Evolutionary conservation across 768 basidiomycete species (phyloP).

Genomic region (Suillus fuscotomentosus): DNA sequence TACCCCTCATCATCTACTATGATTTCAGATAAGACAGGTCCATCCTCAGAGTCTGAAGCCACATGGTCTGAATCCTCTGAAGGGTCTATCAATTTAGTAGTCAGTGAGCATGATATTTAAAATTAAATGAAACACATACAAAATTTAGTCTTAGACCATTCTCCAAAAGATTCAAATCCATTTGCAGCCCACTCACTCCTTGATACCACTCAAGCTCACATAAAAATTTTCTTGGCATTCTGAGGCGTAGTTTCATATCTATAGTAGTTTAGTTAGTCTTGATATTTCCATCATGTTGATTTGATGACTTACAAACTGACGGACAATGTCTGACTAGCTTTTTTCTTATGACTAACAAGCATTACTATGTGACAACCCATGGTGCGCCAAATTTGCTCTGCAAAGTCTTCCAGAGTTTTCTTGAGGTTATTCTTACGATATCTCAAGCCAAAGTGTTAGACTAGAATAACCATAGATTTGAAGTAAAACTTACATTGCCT

Average conservation of each 20-base stretch:
- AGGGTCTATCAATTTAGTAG: neutral
- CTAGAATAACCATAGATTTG: too few relatives aligned
- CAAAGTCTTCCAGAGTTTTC: neutral
- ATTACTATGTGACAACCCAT: neutral
- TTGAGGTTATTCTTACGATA: neutral
- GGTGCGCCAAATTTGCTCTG: neutral
- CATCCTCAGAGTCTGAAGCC: neutral
- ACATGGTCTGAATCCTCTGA: slow-evolving; percentile 1
- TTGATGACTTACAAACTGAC: neutral
- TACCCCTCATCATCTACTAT: neutral
- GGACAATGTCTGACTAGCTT: neutral
- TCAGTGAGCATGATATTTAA: too few relatives aligned
- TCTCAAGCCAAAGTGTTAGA: too few relatives aligned
- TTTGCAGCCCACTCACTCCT: neutral
- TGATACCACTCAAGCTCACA: neutral
- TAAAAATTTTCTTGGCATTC: neutral
- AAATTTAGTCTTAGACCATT: neutral
- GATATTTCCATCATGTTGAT: neutral
- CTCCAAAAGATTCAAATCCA: neutral
- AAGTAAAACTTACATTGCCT: too few relatives aligned
- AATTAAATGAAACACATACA: neutral
- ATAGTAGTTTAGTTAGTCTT: neutral
- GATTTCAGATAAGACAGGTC: neutral
- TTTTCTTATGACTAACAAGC: neutral
- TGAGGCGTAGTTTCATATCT: neutral